Conservation (phyloP, 495 filamentous ascomycete species). For the Pseudomonodictys pantanalensis region DNA sequence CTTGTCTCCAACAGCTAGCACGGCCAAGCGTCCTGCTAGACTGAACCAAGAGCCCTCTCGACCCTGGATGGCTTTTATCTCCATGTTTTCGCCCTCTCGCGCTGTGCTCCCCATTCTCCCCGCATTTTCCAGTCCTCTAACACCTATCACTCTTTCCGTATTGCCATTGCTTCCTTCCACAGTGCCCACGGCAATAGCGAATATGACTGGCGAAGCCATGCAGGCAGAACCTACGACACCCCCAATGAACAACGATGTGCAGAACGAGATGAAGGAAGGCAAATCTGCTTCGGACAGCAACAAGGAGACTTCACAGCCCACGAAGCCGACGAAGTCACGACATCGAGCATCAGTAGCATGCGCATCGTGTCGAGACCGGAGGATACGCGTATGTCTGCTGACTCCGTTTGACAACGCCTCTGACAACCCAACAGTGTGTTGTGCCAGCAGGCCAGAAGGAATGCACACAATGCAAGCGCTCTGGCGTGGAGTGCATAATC, state of each 20-base stretch:
- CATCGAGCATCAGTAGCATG: conserved; percentile 43
- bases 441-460: conserved; percentile 51
- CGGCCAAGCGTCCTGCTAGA: conserved; percentile 9
- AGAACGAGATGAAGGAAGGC: conserved; percentile 5
- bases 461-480: conserved; percentile 53
- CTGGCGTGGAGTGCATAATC: conserved; percentile 52
- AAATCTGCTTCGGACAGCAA: conserved; percentile 7
- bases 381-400: conserved; percentile 44
- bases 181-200: not conserved
- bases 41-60: not conserved
- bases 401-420: not conserved
- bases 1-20: conserved; percentile 13
- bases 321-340: conserved; percentile 29
- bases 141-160: not conserved
- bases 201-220: not conserved
- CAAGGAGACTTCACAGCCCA: conserved; percentile 4
- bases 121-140: conserved; percentile 14
- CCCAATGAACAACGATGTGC: conserved; percentile 2
- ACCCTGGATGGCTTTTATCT: conserved; percentile 8
- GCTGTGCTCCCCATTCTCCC: not conserved
- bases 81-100: conserved; percentile 3
- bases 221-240: not conserved
- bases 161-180: not conserved
- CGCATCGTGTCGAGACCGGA: conserved; percentile 47
- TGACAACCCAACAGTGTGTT: conserved; percentile 44